Evolutionary conservation across 2,329 filamentous ascomycete species (phyloP), one percentile per base, ranked within the genome.

Genomic region (Xylaria sp.): DNA sequence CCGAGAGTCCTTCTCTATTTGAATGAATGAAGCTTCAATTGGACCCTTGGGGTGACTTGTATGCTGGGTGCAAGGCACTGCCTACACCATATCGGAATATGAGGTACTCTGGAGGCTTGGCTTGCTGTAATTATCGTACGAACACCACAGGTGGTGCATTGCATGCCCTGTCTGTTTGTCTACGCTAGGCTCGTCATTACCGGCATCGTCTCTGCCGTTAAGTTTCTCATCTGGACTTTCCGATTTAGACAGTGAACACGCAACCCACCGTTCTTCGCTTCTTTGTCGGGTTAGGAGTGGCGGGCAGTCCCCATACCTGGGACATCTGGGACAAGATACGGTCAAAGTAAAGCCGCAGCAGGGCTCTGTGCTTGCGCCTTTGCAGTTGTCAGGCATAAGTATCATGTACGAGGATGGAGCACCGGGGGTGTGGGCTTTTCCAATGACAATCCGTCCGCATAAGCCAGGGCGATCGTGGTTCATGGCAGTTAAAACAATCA

Each of bases 401-500:
- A 69, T 67, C 67, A 71, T 72, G 70, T 72, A 70, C 54, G 65
- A 61, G 53, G 47, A 72, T 64, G 70, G 70, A 55, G 58, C 63
- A 42, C 66, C 64, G 60, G 49, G 49, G 33, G 66, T 69, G 66
- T 62, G 65, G 57, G 54, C 38, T 61, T 65, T 67, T 65, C 51
- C 63, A 65, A 61, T 65, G 60, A 57, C 63, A 63, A 56, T 59
- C 57, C 52, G 38, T 55, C 43, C 57, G 63, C 63, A 67, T 65
- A 68, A 67, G 69, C 64, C 62, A 70, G 71, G 73, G 64, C 67
- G 76, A 79, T 79, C 77, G 77, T 75, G 72, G 78, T 79, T 78
- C 77, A 76, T 77, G 73, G 72, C 71, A 71, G 69, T 76, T 72
- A 68, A 70, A 65, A 65, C 67, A 68, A 73, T 70, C 69, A 72